Percentiles rank a stretch among this genome's conserved stretches.
Conservation (phyloP, 2,329 filamentous ascomycete genomes). For the Teratosphaeria pseudoeucalypti region DNA sequence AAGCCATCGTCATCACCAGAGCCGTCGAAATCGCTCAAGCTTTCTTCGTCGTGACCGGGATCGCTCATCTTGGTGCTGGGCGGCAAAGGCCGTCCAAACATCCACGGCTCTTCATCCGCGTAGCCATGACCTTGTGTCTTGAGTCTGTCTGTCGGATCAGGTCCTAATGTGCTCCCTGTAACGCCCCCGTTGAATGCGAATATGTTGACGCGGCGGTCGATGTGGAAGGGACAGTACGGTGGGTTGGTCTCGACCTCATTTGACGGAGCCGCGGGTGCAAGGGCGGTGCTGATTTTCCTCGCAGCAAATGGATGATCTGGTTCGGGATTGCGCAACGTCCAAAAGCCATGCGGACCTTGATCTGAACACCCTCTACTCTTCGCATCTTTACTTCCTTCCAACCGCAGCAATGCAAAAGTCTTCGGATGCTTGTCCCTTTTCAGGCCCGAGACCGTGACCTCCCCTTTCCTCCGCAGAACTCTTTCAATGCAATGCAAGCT, state of each 20-base stretch:
- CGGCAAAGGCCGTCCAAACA: slow-evolving; percentile 22
- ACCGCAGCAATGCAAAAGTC: slow-evolving; percentile 15
- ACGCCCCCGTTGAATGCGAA: slow-evolving; percentile 47
- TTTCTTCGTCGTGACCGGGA: background rate
- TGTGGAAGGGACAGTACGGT: slow-evolving; percentile 92
- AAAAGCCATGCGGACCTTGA: slow-evolving; percentile 27
- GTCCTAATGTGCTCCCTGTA: background rate
- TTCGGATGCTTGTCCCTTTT: slow-evolving; percentile 20
- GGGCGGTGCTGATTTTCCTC: background rate
- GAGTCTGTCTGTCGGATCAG: slow-evolving; percentile 6
- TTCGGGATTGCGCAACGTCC: slow-evolving; percentile 26
- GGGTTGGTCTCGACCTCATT: slow-evolving; percentile 65
- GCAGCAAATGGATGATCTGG: background rate
- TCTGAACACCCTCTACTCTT: slow-evolving; percentile 11
- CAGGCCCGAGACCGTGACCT: slow-evolving; percentile 42
- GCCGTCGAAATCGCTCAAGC: slow-evolving; percentile 3
- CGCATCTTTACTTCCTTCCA: slow-evolving; percentile 9
- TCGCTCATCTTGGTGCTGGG: slow-evolving; percentile 21
- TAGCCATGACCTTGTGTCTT: slow-evolving; percentile 14
- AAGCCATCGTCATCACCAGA: slow-evolving; percentile 12
- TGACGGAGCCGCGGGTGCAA: background rate
- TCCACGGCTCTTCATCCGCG: slow-evolving; percentile 16
- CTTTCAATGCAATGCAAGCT: slow-evolving; percentile 53
- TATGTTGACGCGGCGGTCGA: slow-evolving; percentile 72
- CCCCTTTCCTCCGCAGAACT: slow-evolving; percentile 29